Evolutionary conservation across 306 rosid species (phyloP), one percentile per base, ranked within the genome.

Genomic region (Inga oerstediana): DNA sequence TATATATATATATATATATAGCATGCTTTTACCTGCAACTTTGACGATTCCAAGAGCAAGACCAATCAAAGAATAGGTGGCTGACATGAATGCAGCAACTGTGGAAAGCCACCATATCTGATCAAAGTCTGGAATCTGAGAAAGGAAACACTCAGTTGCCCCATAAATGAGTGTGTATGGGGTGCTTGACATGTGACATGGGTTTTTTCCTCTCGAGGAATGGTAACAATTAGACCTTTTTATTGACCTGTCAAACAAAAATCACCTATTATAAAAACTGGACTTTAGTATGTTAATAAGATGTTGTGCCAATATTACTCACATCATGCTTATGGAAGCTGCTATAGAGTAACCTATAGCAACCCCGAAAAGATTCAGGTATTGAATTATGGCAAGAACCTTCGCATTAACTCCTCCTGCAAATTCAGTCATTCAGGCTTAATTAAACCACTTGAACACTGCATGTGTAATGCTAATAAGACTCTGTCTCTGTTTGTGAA

Each of bases 101-200:
- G 35, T 45, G 8, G 94, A 91, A 41, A 91, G 94, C 94, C 94
- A 91, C 94, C 94, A 89, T 48, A 91, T 86, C 73, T 86, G 94
- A 83, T 89, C 92, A 70, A 91, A 87, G 74, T 91, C 77, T 13
- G 92, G 94, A 75, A 91, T 91, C 82, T 91, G 94, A 75, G 92
- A 89, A 5, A 91, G 85, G 52, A 89, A 20, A 41, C 89, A 79
- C 65, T 91, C 74, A 0, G 66, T 70, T 32, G 32, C 66, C 0
- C 94, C 94, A 76, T 87, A 91, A 59, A 82, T 37, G 56, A 89
- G 48, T 87, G 87, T 91, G 72, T 75, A 91, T 62, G 56, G 78
- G 72, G 77, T 86, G 88, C 88, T 91, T 72, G 94, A 86, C 87
- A 79, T 80, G 74, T 86, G 89, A 51, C 94, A 91, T 78, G 90